Evolutionary conservation across 2,329 filamentous ascomycete species (phyloP).

Genomic region (Xylaria sp.): DNA sequence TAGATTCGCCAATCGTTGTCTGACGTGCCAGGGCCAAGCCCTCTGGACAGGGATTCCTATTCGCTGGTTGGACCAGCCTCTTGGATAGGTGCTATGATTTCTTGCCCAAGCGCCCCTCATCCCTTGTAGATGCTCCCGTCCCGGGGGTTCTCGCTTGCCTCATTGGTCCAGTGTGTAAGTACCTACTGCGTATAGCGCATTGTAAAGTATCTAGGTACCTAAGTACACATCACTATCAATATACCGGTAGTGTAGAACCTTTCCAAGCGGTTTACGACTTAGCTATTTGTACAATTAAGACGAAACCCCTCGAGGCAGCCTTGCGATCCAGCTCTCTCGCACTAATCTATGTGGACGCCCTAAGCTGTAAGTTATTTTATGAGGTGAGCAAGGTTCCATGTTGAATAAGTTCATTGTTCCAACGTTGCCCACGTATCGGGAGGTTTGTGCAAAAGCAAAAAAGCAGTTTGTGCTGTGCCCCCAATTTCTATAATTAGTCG

Average conservation of each 20-base stretch:
- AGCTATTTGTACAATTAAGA: too few species aligned
- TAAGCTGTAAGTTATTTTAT: not conserved
- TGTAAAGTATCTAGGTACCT: too few species aligned
- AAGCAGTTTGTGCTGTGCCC: slow-evolving; percentile 10
- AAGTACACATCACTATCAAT: too few species aligned
- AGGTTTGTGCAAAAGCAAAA: slow-evolving; percentile 1
- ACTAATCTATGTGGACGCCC: too few species aligned
- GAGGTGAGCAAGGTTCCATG: not conserved
- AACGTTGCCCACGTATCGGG: not conserved
- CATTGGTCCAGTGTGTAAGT: too few species aligned
- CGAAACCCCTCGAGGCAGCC: too few species aligned
- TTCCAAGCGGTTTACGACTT: too few species aligned
- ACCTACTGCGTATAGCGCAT: too few species aligned
- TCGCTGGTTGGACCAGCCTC: slow-evolving; percentile 17
- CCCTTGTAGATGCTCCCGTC: slow-evolving; percentile 18
- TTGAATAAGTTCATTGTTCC: not conserved
- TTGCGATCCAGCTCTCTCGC: too few species aligned
- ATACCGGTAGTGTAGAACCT: too few species aligned
- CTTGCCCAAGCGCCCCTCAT: slow-evolving; percentile 14
- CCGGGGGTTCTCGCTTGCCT: not conserved
- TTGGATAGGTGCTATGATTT: slow-evolving; percentile 10
- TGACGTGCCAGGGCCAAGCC: not conserved
- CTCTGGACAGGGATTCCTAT: slow-evolving; percentile 6
- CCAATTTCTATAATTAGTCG: slow-evolving; percentile 31
- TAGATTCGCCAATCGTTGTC: slow-evolving; percentile 28